phyloP scores from a whole-genome alignment of 2,329 filamentous ascomycete genomes.

The Phialophora expanda region DNA sequence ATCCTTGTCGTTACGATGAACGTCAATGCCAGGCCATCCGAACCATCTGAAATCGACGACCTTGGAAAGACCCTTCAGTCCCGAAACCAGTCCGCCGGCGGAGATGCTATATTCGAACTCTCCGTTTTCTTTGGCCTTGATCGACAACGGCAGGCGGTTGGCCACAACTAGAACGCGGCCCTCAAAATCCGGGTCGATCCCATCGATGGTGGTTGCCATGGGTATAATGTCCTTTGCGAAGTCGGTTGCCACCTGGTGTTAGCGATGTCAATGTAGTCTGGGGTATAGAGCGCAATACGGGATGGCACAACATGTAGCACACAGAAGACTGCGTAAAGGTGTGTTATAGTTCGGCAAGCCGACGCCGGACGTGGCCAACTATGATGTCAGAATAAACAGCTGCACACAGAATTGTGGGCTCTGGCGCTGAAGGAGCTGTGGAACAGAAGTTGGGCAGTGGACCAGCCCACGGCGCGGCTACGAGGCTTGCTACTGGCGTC shows the following conservation, averaged over 20 bases:
- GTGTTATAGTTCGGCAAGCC: neutral
- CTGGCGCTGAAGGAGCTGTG: too few species aligned
- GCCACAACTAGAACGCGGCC: constrained; percentile 78
- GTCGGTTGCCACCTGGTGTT: neutral
- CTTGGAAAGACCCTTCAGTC: constrained; percentile 87
- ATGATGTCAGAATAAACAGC: constrained; percentile 20
- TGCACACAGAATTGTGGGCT: neutral
- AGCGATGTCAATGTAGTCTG: too few species aligned
- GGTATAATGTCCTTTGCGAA: neutral
- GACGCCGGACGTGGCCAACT: neutral
- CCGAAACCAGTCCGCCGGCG: constrained; percentile 91
- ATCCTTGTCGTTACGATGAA: constrained; percentile 80
- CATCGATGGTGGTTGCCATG: neutral
- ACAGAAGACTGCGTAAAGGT: neutral
- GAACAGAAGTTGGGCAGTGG: neutral
- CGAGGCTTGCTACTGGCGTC: neutral
- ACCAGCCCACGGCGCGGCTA: neutral
- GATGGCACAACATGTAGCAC: neutral
- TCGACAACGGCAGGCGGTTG: constrained; percentile 93
- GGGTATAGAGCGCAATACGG: neutral
- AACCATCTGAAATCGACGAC: constrained; percentile 97
- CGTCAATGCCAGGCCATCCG: constrained; percentile 92
- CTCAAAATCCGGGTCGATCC: constrained; percentile 28
- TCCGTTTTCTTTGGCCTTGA: constrained; percentile 89
- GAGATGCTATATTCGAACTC: constrained; percentile 95